A percentile compares a stretch with the other conserved stretches of the same genome.
phyloP scores from a whole-genome alignment of 1,284 basidiomycete species.

The Vanrija sp. region DNA sequence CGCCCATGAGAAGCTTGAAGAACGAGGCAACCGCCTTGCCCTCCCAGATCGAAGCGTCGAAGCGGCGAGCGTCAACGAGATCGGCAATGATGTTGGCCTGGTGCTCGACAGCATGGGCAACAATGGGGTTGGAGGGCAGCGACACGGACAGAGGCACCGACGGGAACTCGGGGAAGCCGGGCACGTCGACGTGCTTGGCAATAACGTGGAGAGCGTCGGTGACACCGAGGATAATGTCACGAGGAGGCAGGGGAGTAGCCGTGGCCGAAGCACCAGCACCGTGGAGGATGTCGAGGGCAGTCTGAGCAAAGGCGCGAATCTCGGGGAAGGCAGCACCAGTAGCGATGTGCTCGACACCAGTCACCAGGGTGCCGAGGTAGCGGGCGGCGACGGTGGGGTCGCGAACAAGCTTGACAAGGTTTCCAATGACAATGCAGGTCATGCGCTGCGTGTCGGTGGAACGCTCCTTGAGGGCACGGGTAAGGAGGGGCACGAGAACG shows the following conservation, averaged over 20 bases:
- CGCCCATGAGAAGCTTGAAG: conserved; percentile 54
- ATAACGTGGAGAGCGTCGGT: conserved; percentile 58
- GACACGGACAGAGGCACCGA: conserved; percentile 42
- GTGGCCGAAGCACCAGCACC: conserved; percentile 74
- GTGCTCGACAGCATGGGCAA: conserved; percentile 59
- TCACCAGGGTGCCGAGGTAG: conserved; percentile 83
- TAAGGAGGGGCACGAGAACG: conserved; percentile 87
- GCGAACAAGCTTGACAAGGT: conserved; percentile 95
- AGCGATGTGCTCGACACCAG: conserved; percentile 88
- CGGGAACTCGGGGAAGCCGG: conserved; percentile 53
- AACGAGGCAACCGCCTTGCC: conserved; percentile 65
- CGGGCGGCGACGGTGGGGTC: conserved; percentile 84
- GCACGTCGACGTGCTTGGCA: conserved; percentile 60
- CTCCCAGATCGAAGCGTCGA: conserved; percentile 67
- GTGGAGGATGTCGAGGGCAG: conserved; percentile 68
- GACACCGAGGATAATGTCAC: conserved; percentile 64
- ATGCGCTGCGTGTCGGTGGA: conserved; percentile 88
- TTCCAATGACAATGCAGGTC: conserved; percentile 86
- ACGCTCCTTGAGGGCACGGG: conserved; percentile 90
- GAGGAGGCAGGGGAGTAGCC: conserved; percentile 61
- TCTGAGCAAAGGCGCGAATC: conserved; percentile 84
- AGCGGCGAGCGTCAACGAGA: conserved; percentile 65
- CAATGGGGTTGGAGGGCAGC: conserved; percentile 44
- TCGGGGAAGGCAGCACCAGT: conserved; percentile 94
- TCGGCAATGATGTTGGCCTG: conserved; percentile 71